A percentile compares a stretch with the other conserved stretches of the same genome.
phyloP scores from a whole-genome alignment of 1,284 basidiomycete genomes.

The Ustilago vetiveriae region DNA sequence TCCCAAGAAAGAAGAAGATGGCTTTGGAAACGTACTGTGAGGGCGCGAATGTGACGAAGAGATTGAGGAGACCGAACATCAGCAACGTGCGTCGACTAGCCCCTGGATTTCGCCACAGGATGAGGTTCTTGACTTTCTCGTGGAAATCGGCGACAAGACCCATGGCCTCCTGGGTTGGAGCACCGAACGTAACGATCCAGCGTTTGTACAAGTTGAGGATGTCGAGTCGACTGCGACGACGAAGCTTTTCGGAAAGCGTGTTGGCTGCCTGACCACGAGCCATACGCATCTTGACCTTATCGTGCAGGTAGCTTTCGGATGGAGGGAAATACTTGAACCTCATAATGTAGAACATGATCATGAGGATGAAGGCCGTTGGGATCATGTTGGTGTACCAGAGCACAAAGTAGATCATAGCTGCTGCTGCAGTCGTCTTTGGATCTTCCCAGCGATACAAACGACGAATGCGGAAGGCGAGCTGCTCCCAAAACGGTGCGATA shows the following conservation, averaged over 20 bases:
- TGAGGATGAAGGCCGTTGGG: slow-evolving; percentile 62
- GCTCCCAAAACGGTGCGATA: slow-evolving; percentile 67
- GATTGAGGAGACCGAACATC: slow-evolving; percentile 46
- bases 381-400: slow-evolving; percentile 66
- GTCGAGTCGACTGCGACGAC: slow-evolving; percentile 62
- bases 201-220: slow-evolving; percentile 64
- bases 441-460: slow-evolving; percentile 50
- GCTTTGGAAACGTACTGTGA: slow-evolving; percentile 56
- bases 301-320: slow-evolving; percentile 62
- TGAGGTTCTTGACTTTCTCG: slow-evolving; percentile 65
- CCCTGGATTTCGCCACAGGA: slow-evolving; percentile 63
- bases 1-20: slow-evolving; percentile 55
- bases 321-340: slow-evolving; percentile 66
- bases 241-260: slow-evolving; percentile 59
- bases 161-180: slow-evolving; percentile 51
- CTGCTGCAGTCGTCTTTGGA: slow-evolving; percentile 52
- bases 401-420: slow-evolving; percentile 66
- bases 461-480: slow-evolving; percentile 43
- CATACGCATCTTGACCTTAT: slow-evolving; percentile 62
- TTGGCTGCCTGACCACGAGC: slow-evolving; percentile 63
- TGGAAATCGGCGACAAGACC: slow-evolving; percentile 64
- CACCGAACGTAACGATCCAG: slow-evolving; percentile 58
- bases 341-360: slow-evolving; percentile 61
- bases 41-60: slow-evolving; percentile 57
- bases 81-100: slow-evolving; percentile 57